Evolutionary conservation across 2,329 filamentous ascomycete genomes (phyloP).

Genomic region (Alternaria brassicae): DNA sequence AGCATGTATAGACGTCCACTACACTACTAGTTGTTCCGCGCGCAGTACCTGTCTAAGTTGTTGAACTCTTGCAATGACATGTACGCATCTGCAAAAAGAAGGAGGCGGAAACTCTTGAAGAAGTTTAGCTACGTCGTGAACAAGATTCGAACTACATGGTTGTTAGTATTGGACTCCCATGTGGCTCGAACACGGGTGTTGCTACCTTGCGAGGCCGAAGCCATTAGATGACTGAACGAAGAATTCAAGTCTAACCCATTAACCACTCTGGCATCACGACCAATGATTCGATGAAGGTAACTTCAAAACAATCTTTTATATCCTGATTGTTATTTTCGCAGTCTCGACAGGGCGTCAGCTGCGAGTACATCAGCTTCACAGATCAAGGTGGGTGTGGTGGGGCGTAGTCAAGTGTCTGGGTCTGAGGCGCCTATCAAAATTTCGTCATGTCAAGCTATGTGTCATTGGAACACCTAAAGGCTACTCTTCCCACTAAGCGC

Average conservation of each 20-base stretch:
- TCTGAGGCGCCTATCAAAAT: neutral
- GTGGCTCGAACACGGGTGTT: too few species aligned
- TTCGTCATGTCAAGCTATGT: neutral
- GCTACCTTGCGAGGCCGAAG: slow-evolving; percentile 52
- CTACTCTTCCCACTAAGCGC: slow-evolving; percentile 42
- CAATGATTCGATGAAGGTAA: slow-evolving; percentile 8
- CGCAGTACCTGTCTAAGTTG: too few species aligned
- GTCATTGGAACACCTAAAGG: slow-evolving; percentile 28
- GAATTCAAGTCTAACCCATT: slow-evolving; percentile 54
- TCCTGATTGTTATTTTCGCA: fast-evolving
- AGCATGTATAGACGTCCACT: too few species aligned
- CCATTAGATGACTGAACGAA: slow-evolving; percentile 50
- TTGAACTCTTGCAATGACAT: too few species aligned
- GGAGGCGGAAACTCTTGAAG: too few species aligned
- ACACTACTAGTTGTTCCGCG: too few species aligned
- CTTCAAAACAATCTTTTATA: neutral
- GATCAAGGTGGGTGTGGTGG: neutral
- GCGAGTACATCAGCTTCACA: neutral
- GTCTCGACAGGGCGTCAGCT: fast-evolving
- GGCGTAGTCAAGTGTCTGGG: slow-evolving; percentile 1
- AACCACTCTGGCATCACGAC: slow-evolving; percentile 52
- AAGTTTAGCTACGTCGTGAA: neutral
- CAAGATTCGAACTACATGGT: slow-evolving; percentile 16
- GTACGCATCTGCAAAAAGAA: too few species aligned
- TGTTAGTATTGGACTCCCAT: too few species aligned